Percentiles rank a stretch among this genome's conserved stretches.
phyloP scores from a whole-genome alignment of 2,329 filamentous ascomycete genomes.

The Aureobasidium sp. region DNA sequence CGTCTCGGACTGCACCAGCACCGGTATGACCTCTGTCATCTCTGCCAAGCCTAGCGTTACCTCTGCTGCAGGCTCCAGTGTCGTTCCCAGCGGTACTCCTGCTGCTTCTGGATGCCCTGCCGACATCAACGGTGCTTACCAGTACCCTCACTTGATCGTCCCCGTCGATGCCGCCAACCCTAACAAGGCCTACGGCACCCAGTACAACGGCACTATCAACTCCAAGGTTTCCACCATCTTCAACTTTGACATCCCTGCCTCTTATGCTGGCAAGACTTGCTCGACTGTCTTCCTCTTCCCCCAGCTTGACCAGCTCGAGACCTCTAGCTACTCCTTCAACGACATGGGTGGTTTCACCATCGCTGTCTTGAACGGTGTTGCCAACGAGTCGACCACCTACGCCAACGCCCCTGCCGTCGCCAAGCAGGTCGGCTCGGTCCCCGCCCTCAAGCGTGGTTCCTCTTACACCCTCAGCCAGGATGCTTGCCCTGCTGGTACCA shows the following conservation, averaged over 20 bases:
- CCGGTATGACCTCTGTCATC: slow-evolving; percentile 13
- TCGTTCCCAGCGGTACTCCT: background rate
- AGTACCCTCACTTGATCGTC: slow-evolving; percentile 54
- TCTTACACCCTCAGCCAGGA: slow-evolving; percentile 23
- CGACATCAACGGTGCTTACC: slow-evolving; percentile 25
- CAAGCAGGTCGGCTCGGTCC: slow-evolving; percentile 15
- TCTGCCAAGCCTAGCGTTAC: slow-evolving; percentile 12
- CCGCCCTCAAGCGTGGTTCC: slow-evolving; percentile 21
- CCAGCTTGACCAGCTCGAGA: slow-evolving; percentile 47
- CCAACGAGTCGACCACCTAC: slow-evolving; percentile 41
- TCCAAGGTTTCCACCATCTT: slow-evolving; percentile 52
- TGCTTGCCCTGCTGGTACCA: slow-evolving; percentile 23
- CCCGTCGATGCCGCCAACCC: slow-evolving; percentile 52
- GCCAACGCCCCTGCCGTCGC: slow-evolving; percentile 13
- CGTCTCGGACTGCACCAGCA: slow-evolving; percentile 15
- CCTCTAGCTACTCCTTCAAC: slow-evolving; percentile 50
- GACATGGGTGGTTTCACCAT: slow-evolving; percentile 42
- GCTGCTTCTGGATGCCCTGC: slow-evolving; percentile 21
- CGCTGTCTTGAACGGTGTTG: slow-evolving; percentile 38
- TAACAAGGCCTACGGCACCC: slow-evolving; percentile 45
- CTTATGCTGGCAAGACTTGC: slow-evolving; percentile 52
- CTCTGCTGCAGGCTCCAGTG: slow-evolving; percentile 2
- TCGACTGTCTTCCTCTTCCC: slow-evolving; percentile 61
- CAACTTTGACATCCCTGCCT: slow-evolving; percentile 59
- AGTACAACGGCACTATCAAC: slow-evolving; percentile 50